Percentiles rank a stretch among this genome's conserved stretches.
These are phyloP conservation scores for Diddensiella santjacobensis DNA, from an alignment of 805 yeast genomes.

Conservation along the genomic window DNA sequence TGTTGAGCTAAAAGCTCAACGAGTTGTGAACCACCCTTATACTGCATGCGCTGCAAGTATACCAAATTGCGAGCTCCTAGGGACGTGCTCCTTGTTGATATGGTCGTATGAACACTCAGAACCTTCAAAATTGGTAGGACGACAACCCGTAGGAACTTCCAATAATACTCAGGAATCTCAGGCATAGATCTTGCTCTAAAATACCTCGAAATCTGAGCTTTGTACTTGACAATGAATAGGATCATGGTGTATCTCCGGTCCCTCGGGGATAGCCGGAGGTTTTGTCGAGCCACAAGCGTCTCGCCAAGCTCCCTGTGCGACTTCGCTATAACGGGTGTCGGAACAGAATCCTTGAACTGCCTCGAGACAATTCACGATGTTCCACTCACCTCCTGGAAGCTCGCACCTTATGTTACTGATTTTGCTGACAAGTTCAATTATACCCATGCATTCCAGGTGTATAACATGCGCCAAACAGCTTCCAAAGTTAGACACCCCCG, in stretches of 20 bases:
- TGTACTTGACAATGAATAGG: background rate
- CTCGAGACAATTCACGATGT: background rate
- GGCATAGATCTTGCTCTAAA: background rate
- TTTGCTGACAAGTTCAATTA: background rate
- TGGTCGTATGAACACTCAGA: background rate
- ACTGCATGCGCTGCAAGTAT: background rate
- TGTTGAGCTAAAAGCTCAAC: background rate
- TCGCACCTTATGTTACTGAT: background rate
- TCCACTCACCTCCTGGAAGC: background rate
- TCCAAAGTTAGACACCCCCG: background rate
- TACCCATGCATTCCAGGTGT: background rate
- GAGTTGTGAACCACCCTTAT: background rate
- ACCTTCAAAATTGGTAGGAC: background rate
- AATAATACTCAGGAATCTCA: background rate
- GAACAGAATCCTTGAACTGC: background rate
- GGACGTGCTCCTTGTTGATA: background rate
- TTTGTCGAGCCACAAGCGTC: background rate
- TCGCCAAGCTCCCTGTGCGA: background rate
- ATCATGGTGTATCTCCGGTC: background rate
- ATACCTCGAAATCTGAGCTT: background rate
- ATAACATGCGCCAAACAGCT: background rate
- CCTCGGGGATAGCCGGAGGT: background rate
- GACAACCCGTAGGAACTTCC: background rate
- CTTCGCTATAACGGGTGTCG: background rate
- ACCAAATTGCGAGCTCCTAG: background rate